Conservation (phyloP, 2,329 filamentous ascomycete species). For the Penicillium sp. region DNA sequence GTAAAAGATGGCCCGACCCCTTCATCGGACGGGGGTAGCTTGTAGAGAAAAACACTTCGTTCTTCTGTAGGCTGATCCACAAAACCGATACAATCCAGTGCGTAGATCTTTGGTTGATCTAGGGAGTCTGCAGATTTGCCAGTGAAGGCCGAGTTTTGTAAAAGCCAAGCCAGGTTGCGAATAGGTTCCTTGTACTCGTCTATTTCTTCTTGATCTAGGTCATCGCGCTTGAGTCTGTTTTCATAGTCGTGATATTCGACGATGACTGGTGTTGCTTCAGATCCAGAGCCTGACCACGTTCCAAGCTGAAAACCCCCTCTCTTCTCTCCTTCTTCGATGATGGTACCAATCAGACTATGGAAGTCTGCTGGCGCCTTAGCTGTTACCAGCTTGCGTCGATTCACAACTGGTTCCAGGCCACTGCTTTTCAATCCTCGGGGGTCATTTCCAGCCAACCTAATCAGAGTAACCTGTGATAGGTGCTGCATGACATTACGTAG, state of each 20-base stretch:
- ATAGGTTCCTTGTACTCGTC: conserved; percentile 29
- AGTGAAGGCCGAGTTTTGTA: conserved; percentile 31
- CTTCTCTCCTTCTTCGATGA: conserved; percentile 23
- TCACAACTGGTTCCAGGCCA: conserved; percentile 30
- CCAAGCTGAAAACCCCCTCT: conserved; percentile 27
- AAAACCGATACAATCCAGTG: conserved; percentile 32
- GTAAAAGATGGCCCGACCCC: conserved; percentile 1
- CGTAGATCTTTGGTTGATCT: conserved; percentile 33
- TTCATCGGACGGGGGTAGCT: conserved; percentile 17
- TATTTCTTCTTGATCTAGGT: conserved; percentile 30
- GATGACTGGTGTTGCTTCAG: conserved; percentile 20
- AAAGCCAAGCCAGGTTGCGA: conserved; percentile 33
- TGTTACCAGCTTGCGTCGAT: conserved; percentile 26
- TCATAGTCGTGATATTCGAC: conserved; percentile 35
- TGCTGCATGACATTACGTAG: conserved; percentile 35
- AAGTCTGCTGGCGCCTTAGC: conserved; percentile 26
- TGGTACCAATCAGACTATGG: conserved; percentile 21
- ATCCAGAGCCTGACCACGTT: conserved; percentile 17
- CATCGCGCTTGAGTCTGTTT: conserved; percentile 23
- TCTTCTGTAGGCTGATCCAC: conserved; percentile 30
- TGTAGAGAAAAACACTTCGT: conserved; percentile 31
- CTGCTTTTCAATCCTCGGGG: conserved; percentile 23
- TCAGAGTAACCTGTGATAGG: conserved; percentile 30
- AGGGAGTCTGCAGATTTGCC: conserved; percentile 3
- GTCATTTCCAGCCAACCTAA: conserved; percentile 15